Evolutionary conservation across 192 early-diverging fungal species (phyloP).

Genomic region (Gaertneriomyces semiglobifer): DNA sequence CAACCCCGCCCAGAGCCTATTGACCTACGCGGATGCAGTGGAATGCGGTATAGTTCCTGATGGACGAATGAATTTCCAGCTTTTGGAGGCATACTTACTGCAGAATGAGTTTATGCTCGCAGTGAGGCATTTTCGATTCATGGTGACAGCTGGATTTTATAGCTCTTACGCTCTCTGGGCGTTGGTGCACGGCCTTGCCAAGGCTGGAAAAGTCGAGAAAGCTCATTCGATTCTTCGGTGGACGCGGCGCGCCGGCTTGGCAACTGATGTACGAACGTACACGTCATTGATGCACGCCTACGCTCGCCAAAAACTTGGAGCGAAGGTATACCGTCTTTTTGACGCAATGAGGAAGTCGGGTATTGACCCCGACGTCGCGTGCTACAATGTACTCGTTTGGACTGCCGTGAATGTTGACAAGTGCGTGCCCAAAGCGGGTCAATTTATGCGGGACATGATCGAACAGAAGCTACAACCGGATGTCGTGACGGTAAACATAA

Average conservation of each 20-base stretch:
- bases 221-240: not conserved
- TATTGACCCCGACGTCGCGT: not conserved
- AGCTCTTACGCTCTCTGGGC: not conserved
- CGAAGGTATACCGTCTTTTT: not conserved
- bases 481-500: not conserved
- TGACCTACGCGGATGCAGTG: not conserved
- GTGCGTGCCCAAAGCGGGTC: not conserved
- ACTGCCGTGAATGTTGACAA: not conserved
- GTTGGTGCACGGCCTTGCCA: slow-evolving; percentile 5
- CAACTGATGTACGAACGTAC: not conserved
- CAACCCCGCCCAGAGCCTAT: not conserved
- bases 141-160: too few species aligned
- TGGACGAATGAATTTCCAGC: not conserved
- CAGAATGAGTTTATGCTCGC: not conserved
- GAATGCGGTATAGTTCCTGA: slow-evolving; percentile 6
- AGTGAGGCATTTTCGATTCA: too few species aligned
- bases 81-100: slow-evolving; percentile 3
- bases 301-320: slow-evolving; percentile 8
- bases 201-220: not conserved
- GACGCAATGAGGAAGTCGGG: not conserved
- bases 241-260: not conserved
- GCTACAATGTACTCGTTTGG: slow-evolving; percentile 23
- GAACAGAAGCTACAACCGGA: not conserved
- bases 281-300: slow-evolving; percentile 19
- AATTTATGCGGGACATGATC: slow-evolving; percentile 3